Conservation (phyloP, 2,329 filamentous ascomycete species). For the Fusarium sp. region DNA sequence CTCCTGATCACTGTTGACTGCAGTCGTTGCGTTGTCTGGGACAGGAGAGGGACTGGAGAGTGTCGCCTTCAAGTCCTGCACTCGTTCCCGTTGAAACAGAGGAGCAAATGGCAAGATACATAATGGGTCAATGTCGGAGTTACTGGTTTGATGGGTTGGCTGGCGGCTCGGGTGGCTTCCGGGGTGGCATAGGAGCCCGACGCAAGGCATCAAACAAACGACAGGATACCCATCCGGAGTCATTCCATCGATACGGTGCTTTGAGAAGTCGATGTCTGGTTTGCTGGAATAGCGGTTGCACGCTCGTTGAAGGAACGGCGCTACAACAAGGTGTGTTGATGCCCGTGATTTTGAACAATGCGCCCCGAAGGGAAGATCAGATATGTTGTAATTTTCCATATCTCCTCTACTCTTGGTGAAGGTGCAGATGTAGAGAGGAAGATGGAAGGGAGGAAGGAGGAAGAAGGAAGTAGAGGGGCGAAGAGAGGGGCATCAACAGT, state of each 20-base stretch:
- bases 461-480: not conserved
- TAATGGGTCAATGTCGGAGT: not conserved
- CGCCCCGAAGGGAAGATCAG: not conserved
- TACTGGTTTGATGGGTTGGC: not conserved
- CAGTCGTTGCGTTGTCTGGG: accelerated
- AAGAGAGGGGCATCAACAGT: not conserved
- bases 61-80: accelerated
- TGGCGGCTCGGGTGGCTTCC: accelerated
- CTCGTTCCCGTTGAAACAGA: not conserved
- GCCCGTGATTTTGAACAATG: not conserved
- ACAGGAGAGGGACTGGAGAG: accelerated
- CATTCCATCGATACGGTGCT: not conserved
- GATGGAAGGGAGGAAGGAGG: not conserved
- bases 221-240: not conserved
- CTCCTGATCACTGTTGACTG: accelerated
- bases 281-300: not conserved
- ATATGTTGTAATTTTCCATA: not conserved
- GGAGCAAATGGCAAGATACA: not conserved
- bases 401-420: not conserved
- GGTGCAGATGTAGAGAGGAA: no score
- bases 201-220: not conserved
- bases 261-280: not conserved
- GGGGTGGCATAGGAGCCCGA: accelerated
- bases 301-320: not conserved
- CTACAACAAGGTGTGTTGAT: not conserved